Conservation (phyloP, 2,329 filamentous ascomycete genomes). For the Cladobotryum mycophilum region DNA sequence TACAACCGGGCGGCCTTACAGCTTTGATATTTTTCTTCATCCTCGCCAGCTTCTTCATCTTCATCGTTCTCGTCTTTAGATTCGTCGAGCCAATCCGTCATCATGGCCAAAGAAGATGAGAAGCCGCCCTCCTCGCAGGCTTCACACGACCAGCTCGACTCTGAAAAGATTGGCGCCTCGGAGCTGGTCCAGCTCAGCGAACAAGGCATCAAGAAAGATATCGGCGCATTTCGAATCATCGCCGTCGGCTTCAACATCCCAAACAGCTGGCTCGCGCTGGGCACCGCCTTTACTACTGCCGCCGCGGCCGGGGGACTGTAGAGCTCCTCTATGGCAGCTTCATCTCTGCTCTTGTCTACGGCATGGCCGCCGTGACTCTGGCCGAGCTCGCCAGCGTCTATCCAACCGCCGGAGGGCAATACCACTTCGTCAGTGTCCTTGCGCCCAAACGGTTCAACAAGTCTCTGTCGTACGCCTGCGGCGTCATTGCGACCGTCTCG, state of each 20-base stretch:
- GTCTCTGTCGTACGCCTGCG: constrained; percentile 11
- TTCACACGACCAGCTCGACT: neutral
- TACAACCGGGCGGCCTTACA: too few relatives aligned
- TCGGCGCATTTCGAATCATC: constrained; percentile 5
- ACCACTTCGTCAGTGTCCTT: constrained; percentile 30
- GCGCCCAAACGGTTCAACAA: constrained; percentile 18
- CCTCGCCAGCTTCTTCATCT: too few relatives aligned
- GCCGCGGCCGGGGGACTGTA: constrained; percentile 9
- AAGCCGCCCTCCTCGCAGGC: neutral
- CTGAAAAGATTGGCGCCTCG: constrained; percentile 13
- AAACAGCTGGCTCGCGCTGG: constrained; percentile 22
- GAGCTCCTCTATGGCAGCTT: constrained; percentile 22
- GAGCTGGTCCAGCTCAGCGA: constrained; percentile 2
- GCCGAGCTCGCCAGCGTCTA: constrained; percentile 31
- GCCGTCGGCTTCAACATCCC: constrained; percentile 15
- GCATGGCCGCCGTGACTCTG: constrained; percentile 22
- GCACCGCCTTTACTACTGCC: constrained; percentile 17
- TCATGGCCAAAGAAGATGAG: constrained; percentile 1
- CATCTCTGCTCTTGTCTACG: constrained; percentile 7
- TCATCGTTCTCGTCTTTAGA: neutral
- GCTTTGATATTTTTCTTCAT: too few relatives aligned
- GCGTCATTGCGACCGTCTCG: neutral
- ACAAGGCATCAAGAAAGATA: constrained; percentile 4
- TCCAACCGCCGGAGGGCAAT: constrained; percentile 33
- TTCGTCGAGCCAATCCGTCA: neutral